Base-by-base conservation (phyloP, 1,284 basidiomycete species). In the Boletus hoseneyae region DNA sequence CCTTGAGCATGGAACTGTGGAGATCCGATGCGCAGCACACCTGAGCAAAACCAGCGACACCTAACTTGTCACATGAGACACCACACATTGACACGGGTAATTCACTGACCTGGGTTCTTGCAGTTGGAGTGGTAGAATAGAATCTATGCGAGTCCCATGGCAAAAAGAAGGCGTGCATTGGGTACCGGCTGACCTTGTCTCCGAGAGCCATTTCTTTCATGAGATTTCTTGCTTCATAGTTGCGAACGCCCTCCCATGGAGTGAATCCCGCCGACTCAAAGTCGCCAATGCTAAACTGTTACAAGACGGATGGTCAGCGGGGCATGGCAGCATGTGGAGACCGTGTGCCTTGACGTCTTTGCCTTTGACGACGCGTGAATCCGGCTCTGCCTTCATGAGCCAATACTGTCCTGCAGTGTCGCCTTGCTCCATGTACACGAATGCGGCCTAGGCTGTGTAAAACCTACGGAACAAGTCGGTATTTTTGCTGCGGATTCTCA, bases 51-150 rank as follows among this genome's bases (percentile, higher is more conserved):
- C 80, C 93, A 45, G 87, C 90, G 42, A 96, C 83, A 15, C 93
- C 93, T 89, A n/a, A 13, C 23, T 30, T 47, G 25, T 21, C 6
- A 34, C 43, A 56, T 58, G 47, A 62, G 39, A 50, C 15, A 25
- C 12, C 12, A 44, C 30, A 39, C 10, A 10, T 16, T 16, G 16
- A 16, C 16, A 16, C 16, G 25, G n/a, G 21, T 25, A 25, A 32
- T 48, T 16, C 16, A 61, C 73, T 56, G 53, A 85, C 90, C 91
- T 58, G 93, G 94, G 36, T 69, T 78, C 72, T 94, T 96, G 71
- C 87, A 92, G 67, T 93, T 98, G 16, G 92, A 95, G 64, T 97
- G 93, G 67, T 97, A 98, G 71, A 90, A 90, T 37, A 90, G 62
- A 33, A 83, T 76, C 83, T 85, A 39, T 29, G 46, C 16, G 32